Evolutionary conservation across 257 asterid species (phyloP).

Genomic region (Scutellaria baicalensis): DNA sequence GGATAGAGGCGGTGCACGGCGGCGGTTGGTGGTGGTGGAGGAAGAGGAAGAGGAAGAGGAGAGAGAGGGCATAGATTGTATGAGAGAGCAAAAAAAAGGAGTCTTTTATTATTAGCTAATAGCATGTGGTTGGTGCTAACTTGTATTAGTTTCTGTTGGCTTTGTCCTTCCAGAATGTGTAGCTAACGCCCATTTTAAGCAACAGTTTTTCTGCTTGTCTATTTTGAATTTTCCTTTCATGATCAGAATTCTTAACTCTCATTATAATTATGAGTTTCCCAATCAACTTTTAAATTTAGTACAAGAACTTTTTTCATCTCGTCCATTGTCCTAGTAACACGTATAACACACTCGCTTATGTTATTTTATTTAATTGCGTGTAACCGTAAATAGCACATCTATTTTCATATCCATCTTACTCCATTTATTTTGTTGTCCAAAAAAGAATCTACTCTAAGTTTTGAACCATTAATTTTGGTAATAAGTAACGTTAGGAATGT

Average conservation of each 20-base stretch:
- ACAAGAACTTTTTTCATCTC: too few species aligned
- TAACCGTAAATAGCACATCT: too few species aligned
- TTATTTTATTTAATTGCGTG: too few species aligned
- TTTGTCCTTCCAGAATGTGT: conserved; percentile 9
- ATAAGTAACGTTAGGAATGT: not conserved
- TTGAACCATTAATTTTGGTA: not conserved
- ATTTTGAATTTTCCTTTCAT: not conserved
- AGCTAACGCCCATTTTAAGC: conserved; percentile 28
- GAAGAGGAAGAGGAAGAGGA: conserved; percentile 4
- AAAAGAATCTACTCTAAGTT: too few species aligned
- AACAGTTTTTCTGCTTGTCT: not conserved
- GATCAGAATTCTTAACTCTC: too few species aligned
- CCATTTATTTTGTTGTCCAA: too few species aligned
- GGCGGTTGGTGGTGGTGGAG: conserved; percentile 1
- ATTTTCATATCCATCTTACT: too few species aligned
- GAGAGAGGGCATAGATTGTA: conserved; percentile 8
- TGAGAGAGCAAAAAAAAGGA: conserved; percentile 21
- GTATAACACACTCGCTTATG: too few species aligned
- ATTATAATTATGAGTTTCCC: not conserved
- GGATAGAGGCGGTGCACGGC: not conserved
- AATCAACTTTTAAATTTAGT: too few species aligned
- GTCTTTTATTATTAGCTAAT: conserved; percentile 19
- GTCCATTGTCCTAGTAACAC: too few species aligned
- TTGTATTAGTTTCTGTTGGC: conserved; percentile 8
- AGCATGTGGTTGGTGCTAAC: conserved; percentile 25